Evolutionary conservation across 1,139 yeast genomes (phyloP).

Genomic region (Petasospora fabianii): DNA sequence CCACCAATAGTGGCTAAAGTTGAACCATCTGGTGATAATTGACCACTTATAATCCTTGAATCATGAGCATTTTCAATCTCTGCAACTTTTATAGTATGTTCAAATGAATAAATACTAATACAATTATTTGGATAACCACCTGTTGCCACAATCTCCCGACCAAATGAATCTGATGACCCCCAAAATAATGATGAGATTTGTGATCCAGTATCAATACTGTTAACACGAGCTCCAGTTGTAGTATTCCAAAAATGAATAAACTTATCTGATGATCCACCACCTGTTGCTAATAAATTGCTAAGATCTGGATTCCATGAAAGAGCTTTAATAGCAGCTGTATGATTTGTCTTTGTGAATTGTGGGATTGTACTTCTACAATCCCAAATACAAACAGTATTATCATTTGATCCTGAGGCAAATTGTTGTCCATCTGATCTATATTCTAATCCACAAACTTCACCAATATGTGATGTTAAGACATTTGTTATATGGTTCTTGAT

Average conservation of each 20-base stretch:
- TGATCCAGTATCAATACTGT: conserved; percentile 86
- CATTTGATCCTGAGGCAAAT: conserved; percentile 92
- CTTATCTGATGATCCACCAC: conserved; percentile 93
- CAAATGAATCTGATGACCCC: conserved; percentile 74
- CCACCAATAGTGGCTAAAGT: conserved; percentile 94
- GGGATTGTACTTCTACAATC: conserved; percentile 81
- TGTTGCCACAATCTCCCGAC: conserved; percentile 85
- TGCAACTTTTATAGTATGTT: conserved; percentile 82
- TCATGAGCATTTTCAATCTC: conserved; percentile 88
- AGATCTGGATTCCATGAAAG: conserved; percentile 94
- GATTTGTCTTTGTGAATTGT: conserved; percentile 70
- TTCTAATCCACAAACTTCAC: conserved; percentile 91
- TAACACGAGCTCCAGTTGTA: conserved; percentile 81
- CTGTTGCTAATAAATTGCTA: conserved; percentile 79
- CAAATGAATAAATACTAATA: conserved; percentile 80
- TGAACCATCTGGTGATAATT: conserved; percentile 85
- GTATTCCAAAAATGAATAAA: conserved; percentile 95
- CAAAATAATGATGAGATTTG: conserved; percentile 91
- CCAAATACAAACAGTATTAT: conserved; percentile 92
- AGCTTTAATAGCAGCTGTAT: conserved; percentile 95
- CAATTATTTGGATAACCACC: conserved; percentile 93
- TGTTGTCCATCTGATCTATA: conserved; percentile 85
- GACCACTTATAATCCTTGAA: conserved; percentile 78
- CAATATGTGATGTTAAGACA: conserved; percentile 65
- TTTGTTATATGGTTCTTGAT: conserved; percentile 70